These are phyloP conservation scores for Morella rubra DNA, from an alignment of 306 rosid species.

Conservation along the genomic window DNA sequence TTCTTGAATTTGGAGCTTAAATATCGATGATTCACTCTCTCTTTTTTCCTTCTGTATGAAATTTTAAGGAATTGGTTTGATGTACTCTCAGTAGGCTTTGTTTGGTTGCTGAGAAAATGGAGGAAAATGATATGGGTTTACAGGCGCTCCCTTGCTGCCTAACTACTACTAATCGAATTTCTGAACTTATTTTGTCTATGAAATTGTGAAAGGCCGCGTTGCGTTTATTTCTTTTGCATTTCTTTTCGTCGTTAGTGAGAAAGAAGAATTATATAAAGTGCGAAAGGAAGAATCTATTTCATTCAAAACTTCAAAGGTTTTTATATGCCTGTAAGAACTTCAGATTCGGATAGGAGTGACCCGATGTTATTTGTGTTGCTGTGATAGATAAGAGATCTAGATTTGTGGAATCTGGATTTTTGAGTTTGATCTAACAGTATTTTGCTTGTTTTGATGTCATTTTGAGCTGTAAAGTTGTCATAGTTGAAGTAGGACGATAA, in stretches of 20 bases:
- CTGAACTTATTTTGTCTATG: neutral
- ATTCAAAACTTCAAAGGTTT: too few species aligned
- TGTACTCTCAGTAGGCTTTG: neutral
- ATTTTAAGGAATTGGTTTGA: neutral
- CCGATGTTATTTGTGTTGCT: neutral
- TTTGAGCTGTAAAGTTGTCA: neutral
- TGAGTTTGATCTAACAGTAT: neutral
- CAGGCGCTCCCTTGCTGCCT: neutral
- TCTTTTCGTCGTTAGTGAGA: neutral
- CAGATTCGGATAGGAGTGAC: neutral
- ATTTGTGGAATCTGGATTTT: neutral
- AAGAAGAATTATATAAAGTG: too few species aligned
- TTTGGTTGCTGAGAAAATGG: neutral
- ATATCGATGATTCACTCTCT: neutral
- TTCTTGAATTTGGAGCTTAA: conserved; percentile 16
- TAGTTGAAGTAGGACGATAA: neutral
- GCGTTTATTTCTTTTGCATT: neutral
- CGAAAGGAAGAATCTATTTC: too few species aligned
- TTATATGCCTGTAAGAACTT: neutral
- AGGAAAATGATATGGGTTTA: neutral
- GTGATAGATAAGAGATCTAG: neutral
- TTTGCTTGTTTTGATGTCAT: too few species aligned
- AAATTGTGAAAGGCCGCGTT: neutral
- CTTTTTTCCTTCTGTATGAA: too few species aligned
- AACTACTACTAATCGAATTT: neutral